Evolutionary conservation across 148 eudicot genomes (phyloP).

Genomic region (Beta vulgaris): DNA sequence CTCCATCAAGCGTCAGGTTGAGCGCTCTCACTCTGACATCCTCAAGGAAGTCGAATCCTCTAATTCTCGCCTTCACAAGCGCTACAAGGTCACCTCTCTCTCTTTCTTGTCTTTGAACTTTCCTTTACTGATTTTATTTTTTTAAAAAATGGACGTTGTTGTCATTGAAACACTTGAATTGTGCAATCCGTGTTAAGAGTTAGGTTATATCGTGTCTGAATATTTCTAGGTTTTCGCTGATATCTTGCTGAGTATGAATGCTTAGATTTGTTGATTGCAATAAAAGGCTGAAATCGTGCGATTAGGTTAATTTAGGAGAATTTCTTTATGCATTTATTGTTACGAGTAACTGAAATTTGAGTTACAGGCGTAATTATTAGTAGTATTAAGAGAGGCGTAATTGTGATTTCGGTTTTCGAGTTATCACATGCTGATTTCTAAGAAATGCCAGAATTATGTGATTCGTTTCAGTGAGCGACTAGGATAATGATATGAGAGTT

Average conservation of each 20-base stretch:
- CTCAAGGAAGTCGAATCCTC: constrained; percentile 62
- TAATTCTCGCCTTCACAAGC: constrained; percentile 65
- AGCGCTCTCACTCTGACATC: constrained; percentile 64
- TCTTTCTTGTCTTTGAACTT: not conserved
- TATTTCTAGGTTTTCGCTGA: not conserved
- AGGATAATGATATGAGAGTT: not conserved
- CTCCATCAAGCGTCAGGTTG: constrained; percentile 55
- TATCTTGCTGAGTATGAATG: not conserved
- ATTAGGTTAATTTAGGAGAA: not conserved
- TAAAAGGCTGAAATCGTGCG: not conserved
- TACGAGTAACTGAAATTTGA: not conserved
- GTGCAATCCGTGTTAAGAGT: not conserved
- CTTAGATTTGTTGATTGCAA: not conserved
- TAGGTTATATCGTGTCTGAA: not conserved
- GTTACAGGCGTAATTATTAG: not conserved
- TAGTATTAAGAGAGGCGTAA: not conserved
- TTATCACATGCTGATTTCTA: not conserved
- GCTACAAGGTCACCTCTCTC: constrained; percentile 50
- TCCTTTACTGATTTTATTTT: not conserved
- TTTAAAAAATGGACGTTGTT: no score
- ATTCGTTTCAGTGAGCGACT: not conserved
- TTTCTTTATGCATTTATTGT: not conserved
- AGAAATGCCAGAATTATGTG: not conserved
- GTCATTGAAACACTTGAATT: not conserved
- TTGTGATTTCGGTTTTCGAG: not conserved